A percentile compares a stretch with the other conserved stretches of the same genome.
Conservation (phyloP, 2,329 filamentous ascomycete species). For the Colletotrichum magnum region DNA sequence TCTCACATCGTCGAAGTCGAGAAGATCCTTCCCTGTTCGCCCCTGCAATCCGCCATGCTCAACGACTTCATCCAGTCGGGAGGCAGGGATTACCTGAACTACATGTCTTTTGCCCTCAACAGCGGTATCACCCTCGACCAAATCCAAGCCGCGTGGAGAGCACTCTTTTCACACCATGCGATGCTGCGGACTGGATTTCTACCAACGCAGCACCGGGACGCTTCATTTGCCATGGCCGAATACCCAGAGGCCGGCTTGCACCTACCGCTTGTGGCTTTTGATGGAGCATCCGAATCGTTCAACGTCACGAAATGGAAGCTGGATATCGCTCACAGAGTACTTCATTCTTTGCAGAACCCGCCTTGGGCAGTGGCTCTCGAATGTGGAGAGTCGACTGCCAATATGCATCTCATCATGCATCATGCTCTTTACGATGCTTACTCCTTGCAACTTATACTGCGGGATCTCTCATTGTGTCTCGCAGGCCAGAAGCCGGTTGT, state of each 20-base stretch:
- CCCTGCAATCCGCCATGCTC: constrained; percentile 84
- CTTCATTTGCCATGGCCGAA: constrained; percentile 82
- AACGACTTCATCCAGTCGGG: constrained; percentile 78
- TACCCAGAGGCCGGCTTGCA: constrained; percentile 52
- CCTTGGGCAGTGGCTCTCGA: constrained; percentile 75
- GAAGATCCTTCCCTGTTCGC: constrained; percentile 81
- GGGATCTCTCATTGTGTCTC: constrained; percentile 63
- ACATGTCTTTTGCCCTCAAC: constrained; percentile 69
- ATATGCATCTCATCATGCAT: constrained; percentile 71
- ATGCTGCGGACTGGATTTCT: constrained; percentile 85
- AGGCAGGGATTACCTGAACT: constrained; percentile 83
- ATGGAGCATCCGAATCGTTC: constrained; percentile 42
- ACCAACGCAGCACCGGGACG: constrained; percentile 69
- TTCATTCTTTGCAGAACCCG: constrained; percentile 64
- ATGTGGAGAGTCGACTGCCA: constrained; percentile 41
- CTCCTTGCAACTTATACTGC: constrained; percentile 76
- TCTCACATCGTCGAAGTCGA: constrained; percentile 58
- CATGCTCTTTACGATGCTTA: constrained; percentile 90
- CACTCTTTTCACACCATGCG: constrained; percentile 68
- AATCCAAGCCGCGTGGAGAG: constrained; percentile 72
- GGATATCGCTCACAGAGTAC: constrained; percentile 49
- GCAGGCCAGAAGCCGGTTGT: constrained; percentile 36
- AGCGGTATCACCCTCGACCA: constrained; percentile 51
- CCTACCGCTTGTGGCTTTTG: constrained; percentile 42
- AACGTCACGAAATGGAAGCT: constrained; percentile 55